phyloP scores from a whole-genome alignment of 345 rosid genomes.

The Hevea brasiliensis region DNA sequence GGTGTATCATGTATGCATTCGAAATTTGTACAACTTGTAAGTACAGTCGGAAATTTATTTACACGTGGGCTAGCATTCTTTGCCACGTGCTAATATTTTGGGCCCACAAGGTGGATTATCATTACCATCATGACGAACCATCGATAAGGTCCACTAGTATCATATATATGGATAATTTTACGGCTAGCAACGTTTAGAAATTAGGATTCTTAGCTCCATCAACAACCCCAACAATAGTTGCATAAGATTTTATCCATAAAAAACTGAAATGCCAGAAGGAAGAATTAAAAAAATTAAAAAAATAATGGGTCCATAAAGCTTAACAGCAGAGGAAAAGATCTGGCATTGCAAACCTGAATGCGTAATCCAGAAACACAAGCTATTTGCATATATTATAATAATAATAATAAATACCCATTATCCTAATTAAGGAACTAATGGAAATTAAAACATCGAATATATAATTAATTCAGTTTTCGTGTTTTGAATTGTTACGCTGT shows the following conservation, averaged over 20 bases:
- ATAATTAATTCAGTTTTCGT: too few relatives aligned
- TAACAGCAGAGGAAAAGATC: constrained; percentile 1
- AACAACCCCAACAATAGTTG: not conserved
- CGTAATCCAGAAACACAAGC: not conserved
- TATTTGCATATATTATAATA: too few relatives aligned
- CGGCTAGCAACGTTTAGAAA: too few relatives aligned
- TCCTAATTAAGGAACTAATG: too few relatives aligned
- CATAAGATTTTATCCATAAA: constrained; percentile 4
- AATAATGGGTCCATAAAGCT: too few relatives aligned
- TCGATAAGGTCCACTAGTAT: not conserved
- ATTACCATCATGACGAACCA: not conserved
- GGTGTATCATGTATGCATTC: too few relatives aligned
- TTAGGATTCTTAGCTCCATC: not conserved
- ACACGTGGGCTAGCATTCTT: not conserved
- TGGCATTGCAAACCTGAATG: constrained; percentile 4
- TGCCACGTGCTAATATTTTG: not conserved
- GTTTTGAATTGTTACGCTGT: too few relatives aligned
- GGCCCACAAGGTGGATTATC: not conserved
- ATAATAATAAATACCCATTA: too few relatives aligned
- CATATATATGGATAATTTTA: not conserved
- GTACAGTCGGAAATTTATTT: not conserved
- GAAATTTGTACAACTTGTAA: too few relatives aligned
- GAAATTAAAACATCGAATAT: too few relatives aligned
- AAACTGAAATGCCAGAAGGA: constrained; percentile 4
- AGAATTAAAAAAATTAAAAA: not conserved